A percentile compares a stretch with the other conserved stretches of the same genome.
Conservation (phyloP, 2,329 filamentous ascomycete species). For the Alternaria sp. region DNA sequence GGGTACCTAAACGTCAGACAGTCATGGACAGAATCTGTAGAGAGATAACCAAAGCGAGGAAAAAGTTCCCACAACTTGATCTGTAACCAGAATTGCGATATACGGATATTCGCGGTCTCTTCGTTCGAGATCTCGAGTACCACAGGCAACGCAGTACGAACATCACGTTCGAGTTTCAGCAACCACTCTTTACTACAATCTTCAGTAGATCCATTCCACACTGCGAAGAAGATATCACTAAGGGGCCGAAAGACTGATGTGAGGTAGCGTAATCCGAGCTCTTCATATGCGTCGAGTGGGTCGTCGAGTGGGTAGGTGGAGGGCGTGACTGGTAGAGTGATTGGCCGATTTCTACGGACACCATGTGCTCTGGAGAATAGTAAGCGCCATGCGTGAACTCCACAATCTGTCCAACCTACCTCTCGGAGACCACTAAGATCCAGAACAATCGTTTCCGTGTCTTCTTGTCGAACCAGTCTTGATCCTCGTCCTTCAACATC, state of each 20-base stretch:
- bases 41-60: constrained; percentile 64
- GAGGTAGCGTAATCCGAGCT: constrained; percentile 62
- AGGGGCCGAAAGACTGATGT: constrained; percentile 72
- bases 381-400: neutral
- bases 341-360: constrained; percentile 72
- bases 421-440: constrained; percentile 39
- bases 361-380: constrained; percentile 68
- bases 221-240: constrained; percentile 69
- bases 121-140: constrained; percentile 63
- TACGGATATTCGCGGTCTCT: constrained; percentile 64
- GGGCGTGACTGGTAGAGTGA: constrained; percentile 75
- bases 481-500: constrained; percentile 24
- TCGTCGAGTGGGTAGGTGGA: constrained; percentile 70
- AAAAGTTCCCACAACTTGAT: constrained; percentile 70
- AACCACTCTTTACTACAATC: constrained; percentile 68
- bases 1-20: constrained; percentile 71
- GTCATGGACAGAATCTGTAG: constrained; percentile 58
- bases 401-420: constrained; percentile 16
- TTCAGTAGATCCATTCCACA: constrained; percentile 72
- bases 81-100: constrained; percentile 73
- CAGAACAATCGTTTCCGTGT: constrained; percentile 31
- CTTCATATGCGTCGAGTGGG: constrained; percentile 65
- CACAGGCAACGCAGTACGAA: constrained; percentile 64
- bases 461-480: constrained; percentile 24
- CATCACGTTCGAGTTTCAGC: constrained; percentile 68